Conservation (phyloP, 2,329 filamentous ascomycete species). For the Aspergillus phoenicis region DNA sequence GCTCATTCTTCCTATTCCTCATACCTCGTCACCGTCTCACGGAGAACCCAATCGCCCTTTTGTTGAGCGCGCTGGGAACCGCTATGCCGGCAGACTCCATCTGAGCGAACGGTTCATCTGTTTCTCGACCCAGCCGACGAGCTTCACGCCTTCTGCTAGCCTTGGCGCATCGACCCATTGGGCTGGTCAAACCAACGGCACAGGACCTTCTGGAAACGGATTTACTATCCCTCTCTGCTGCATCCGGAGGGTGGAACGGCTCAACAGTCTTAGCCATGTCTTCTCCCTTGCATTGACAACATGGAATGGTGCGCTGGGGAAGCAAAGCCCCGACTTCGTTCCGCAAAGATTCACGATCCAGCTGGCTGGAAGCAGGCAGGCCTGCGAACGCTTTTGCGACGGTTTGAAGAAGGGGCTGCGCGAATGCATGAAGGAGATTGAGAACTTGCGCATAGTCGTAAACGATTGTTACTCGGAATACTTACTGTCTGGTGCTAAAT, state of each 20-base stretch:
- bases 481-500: slow-evolving; percentile 55
- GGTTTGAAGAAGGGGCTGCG: slow-evolving; percentile 87
- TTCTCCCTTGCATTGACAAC: slow-evolving; percentile 94
- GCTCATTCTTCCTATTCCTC: slow-evolving; percentile 78
- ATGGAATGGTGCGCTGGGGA: slow-evolving; percentile 74
- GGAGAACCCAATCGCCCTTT: slow-evolving; percentile 61
- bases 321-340: slow-evolving; percentile 59
- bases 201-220: slow-evolving; percentile 89
- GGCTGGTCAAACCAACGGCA: slow-evolving; percentile 89
- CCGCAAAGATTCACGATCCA: slow-evolving; percentile 91
- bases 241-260: slow-evolving; percentile 85
- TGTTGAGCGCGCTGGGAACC: slow-evolving; percentile 69
- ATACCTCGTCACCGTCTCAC: slow-evolving; percentile 58
- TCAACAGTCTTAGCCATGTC: slow-evolving; percentile 88
- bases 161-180: slow-evolving; percentile 79
- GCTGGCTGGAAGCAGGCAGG: slow-evolving; percentile 81
- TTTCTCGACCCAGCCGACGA: slow-evolving; percentile 91
- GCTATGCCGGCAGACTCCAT: slow-evolving; percentile 90
- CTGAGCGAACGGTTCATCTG: slow-evolving; percentile 93
- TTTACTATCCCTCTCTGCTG: slow-evolving; percentile 93
- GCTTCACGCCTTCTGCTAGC: slow-evolving; percentile 79
- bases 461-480: slow-evolving; percentile 91
- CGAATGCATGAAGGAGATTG: slow-evolving; percentile 83
- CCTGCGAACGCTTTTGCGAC: slow-evolving; percentile 95
- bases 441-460: slow-evolving; percentile 77